These are phyloP conservation scores for Lactifluus pinguis DNA, from an alignment of 768 basidiomycete species.

Conservation along the genomic window DNA sequence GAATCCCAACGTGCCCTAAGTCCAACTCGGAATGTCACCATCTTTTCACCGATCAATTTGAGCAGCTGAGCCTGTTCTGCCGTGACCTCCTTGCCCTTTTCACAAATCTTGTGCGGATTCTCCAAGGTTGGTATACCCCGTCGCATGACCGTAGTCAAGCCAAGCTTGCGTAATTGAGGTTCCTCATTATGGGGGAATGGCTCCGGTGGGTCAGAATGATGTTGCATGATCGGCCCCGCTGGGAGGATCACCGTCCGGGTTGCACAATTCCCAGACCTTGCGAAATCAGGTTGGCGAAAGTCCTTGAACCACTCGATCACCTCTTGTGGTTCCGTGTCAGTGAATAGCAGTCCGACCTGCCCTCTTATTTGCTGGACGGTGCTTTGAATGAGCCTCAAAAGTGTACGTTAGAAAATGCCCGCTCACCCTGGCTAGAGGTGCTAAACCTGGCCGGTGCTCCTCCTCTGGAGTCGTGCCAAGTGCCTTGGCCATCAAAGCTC, in stretches of 20 bases:
- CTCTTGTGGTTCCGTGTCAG: constrained; percentile 81
- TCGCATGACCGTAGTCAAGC: constrained; percentile 74
- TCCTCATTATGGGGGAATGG: constrained; percentile 97
- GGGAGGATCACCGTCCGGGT: constrained; percentile 67
- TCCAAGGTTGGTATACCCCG: constrained; percentile 82
- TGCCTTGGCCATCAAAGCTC: constrained; percentile 92
- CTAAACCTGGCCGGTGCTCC: constrained; percentile 72
- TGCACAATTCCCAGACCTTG: constrained; percentile 78
- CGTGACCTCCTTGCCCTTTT: constrained; percentile 69
- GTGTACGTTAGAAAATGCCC: not conserved
- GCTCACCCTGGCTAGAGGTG: constrained; percentile 68
- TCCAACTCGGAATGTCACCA: constrained; percentile 77
- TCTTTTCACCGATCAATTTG: constrained; percentile 83
- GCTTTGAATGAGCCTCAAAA: not conserved
- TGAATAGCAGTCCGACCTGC: constrained; percentile 89
- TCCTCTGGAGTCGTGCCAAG: constrained; percentile 81
- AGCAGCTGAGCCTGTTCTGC: constrained; percentile 87
- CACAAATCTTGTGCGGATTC: constrained; percentile 75
- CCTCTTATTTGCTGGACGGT: constrained; percentile 77
- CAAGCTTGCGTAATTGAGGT: constrained; percentile 88
- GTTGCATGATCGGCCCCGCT: constrained; percentile 76
- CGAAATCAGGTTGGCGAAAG: constrained; percentile 86
- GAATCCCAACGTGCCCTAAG: constrained; percentile 68
- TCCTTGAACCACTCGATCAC: constrained; percentile 91
- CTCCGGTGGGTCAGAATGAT: constrained; percentile 70